A percentile compares a stretch with the other conserved stretches of the same genome.
Conservation (phyloP, 148 eudicot species). For the Fagopyrum esculentum region DNA sequence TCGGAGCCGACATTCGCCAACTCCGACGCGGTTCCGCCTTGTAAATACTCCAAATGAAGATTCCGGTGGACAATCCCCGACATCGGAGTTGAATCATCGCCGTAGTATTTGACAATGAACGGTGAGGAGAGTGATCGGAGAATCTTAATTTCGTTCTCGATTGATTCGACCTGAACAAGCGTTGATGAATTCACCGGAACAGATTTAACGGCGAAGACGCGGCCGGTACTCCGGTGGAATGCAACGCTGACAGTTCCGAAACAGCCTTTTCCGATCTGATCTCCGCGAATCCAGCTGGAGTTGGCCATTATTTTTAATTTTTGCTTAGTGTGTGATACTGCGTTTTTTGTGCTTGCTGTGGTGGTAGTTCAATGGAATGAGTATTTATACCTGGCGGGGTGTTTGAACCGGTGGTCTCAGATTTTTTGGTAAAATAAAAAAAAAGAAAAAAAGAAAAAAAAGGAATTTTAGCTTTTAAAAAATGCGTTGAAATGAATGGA, state of each 20-base stretch:
- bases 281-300: slow-evolving; percentile 36
- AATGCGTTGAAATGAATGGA: background rate
- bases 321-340: background rate
- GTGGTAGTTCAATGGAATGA: background rate
- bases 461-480: background rate
- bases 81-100: slow-evolving; percentile 24
- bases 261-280: slow-evolving; percentile 57
- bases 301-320: background rate
- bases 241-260: slow-evolving; percentile 52
- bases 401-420: background rate
- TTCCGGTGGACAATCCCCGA: slow-evolving; percentile 17
- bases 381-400: slow-evolving; percentile 4
- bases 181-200: slow-evolving; percentile 20
- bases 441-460: background rate
- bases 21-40: slow-evolving; percentile 34
- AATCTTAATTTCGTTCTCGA: slow-evolving; percentile 59
- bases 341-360: background rate
- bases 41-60: slow-evolving; percentile 60
- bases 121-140: slow-evolving; percentile 46
- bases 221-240: slow-evolving; percentile 29
- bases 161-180: slow-evolving; percentile 24
- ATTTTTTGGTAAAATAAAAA: background rate
- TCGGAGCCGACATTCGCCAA: background rate
- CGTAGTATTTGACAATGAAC: slow-evolving; percentile 42
- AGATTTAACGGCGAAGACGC: slow-evolving; percentile 64